Evolutionary conservation across 805 yeast genomes (phyloP), one percentile per base, ranked within the genome.

Genomic region (Limtongia smithiae): DNA sequence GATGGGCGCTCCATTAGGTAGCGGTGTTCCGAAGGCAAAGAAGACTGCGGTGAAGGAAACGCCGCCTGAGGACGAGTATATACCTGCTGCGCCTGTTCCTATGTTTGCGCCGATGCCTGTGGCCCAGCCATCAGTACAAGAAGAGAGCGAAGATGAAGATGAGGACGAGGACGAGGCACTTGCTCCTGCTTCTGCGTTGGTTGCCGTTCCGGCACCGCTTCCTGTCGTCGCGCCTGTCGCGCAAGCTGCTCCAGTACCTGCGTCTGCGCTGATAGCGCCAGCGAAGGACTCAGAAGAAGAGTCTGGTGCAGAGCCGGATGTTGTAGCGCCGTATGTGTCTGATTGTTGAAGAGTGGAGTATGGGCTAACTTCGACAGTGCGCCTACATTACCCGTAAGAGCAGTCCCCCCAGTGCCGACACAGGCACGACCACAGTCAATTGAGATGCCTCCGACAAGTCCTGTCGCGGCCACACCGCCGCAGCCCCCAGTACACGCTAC

Each of bases 51-150:
- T 15, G 59, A 53, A 45, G 1, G 41, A 46, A 20, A 27, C 17
- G 18, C 58, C 58, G 33, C 46, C 46, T 17, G 62, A 58, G 27
- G 62, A 58, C 24, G 39, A 45, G n/a, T 33, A 61, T 4, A 59
- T 61, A 4, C 38, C 60, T 0, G 67, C 72, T 6, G 64, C 63
- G 20, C 74, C 81, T 0, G 65, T 78, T 48, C 81, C 83, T 3
- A 70, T 77, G n/a, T 62, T 79, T 62, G 82, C 84, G 17, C 34
- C 17, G 51, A 46, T n/a, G 14, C 6, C 38, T 9, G 8, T 22
- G 14, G 21, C 6, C 21, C 11, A 20, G 6, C 14, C 18, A 15
- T 5, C 14, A 8, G 38, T 4, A 22, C 14, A 17, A 12, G 5
- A 20, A 15, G 14, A 36, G 18, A 5, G 6, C 6, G 38, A n/a